Evolutionary conservation across 257 asterid species (phyloP), one percentile per base, ranked within the genome.

Genomic region (Craterostigma plantagineum): DNA sequence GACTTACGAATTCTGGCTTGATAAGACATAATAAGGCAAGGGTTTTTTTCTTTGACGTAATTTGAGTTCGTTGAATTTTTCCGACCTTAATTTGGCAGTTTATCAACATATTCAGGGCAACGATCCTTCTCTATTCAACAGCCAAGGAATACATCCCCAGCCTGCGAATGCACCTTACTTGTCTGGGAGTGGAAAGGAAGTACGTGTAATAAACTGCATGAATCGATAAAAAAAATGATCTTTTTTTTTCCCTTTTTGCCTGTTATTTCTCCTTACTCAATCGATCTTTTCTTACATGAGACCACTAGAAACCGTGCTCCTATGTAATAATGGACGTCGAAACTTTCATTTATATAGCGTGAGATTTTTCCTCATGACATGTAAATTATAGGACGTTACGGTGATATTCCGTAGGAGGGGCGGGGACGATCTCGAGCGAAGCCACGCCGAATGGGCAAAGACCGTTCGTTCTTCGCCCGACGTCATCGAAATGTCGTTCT

Each of bases 351-450:
- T n/a, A n/a, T n/a, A n/a, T n/a, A n/a, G n/a, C n/a, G n/a, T n/a
- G n/a, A n/a, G 6, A 23, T 23, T 23, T 23, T 23, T 6, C 6
- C 30, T 23, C 30, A 23, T 23, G 2, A 23, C 2, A 23, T 23
- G 4, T 23, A 23, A 23, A 23, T 18, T 68, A 73, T 91, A 90
- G 99, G 99, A 90, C 42, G 96, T 90, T 47, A 90, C 99, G 0
- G 99, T 90, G 35, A 90, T 90, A 60, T 90, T 90, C 66, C 70
- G 99, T 62, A 79, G 99, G 72, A 71, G 99, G 66, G 99, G 99
- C 44, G 99, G 99, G 16, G 99, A 90, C 51, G 99, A 90, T 55
- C 92, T 90, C 38, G 99, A 90, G 59, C 96, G 84, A 71, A 90
- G 96, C 65, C 84, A 83, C 51, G 71, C 65, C 23, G 84, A 75